Percentiles rank a stretch among this genome's conserved stretches.
These are phyloP conservation scores for Rusavskia elegans DNA, from an alignment of 495 filamentous ascomycete genomes.

Conservation along the genomic window DNA sequence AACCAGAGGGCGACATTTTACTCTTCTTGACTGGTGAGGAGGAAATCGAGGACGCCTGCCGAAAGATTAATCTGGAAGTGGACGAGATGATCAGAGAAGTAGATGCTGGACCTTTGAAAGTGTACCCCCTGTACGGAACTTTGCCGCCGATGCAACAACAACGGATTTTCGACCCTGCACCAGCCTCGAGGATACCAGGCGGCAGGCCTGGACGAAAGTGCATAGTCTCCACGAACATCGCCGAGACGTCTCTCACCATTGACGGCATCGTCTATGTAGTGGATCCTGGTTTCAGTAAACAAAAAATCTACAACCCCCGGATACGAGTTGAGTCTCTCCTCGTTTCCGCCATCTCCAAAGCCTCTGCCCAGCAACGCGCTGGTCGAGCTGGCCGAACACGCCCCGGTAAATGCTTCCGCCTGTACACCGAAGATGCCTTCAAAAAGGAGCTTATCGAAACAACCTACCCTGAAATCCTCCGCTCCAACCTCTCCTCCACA, in stretches of 20 bases:
- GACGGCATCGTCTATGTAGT: conserved; percentile 99
- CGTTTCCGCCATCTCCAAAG: conserved; percentile 93
- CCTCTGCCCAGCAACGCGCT: conserved; percentile 94
- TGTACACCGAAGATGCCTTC: conserved; percentile 93
- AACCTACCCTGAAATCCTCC: conserved; percentile 88
- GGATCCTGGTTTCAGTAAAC: conserved; percentile 97
- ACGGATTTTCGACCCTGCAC: conserved; percentile 82
- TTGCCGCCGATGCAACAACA: conserved; percentile 87
- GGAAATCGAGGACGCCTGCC: conserved; percentile 92
- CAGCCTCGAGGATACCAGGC: conserved; percentile 50
- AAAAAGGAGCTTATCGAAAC: conserved; percentile 97
- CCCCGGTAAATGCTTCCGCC: conserved; percentile 91
- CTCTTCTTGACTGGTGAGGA: conserved; percentile 97
- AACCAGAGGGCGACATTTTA: conserved; percentile 86
- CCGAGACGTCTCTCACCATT: conserved; percentile 93
- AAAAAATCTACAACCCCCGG: conserved; percentile 97
- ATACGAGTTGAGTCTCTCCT: conserved; percentile 91
- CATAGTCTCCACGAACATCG: conserved; percentile 94
- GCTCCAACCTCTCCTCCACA: conserved; percentile 85
- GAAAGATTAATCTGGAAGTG: conserved; percentile 78
- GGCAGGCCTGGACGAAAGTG: conserved; percentile 85
- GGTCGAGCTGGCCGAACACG: conserved; percentile 97
- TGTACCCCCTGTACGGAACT: conserved; percentile 90
- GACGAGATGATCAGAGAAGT: conserved; percentile 84
- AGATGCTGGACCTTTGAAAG: conserved; percentile 74